Evolutionary conservation across 257 asterid genomes (phyloP).

Genomic region (Penstemon eatonii): DNA sequence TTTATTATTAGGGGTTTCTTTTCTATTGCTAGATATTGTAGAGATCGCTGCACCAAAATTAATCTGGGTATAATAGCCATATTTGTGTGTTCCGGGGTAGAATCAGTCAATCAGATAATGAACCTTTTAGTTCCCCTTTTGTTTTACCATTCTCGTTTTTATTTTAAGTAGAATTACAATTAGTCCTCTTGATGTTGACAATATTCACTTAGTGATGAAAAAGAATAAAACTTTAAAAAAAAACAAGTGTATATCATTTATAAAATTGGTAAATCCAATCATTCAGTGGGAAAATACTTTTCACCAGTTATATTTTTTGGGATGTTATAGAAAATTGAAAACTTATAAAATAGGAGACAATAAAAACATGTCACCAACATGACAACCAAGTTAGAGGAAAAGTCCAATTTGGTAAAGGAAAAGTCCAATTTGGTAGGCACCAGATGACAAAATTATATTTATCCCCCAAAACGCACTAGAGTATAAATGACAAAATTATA

Average conservation of each 20-base stretch:
- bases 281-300: too few species aligned
- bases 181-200: too few species aligned
- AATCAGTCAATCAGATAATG: background rate
- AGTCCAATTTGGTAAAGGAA: background rate
- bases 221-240: too few species aligned
- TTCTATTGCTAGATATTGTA: conserved; percentile 21
- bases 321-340: too few species aligned
- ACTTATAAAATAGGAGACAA: too few species aligned
- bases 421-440: background rate
- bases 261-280: too few species aligned
- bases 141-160: background rate
- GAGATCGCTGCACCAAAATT: conserved; percentile 12
- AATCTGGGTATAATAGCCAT: conserved; percentile 12
- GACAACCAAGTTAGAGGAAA: too few species aligned
- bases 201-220: too few species aligned
- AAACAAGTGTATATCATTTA: too few species aligned
- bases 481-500: background rate
- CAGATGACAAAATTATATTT: background rate
- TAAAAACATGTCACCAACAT: too few species aligned
- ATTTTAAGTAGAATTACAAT: background rate
- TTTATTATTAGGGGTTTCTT: conserved; percentile 23
- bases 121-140: background rate
- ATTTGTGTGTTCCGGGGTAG: conserved; percentile 5
- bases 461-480: background rate
- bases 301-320: too few species aligned